Evolutionary conservation across 73 alveolate genomes (phyloP).

Genomic region (Durusdinium trenchii): DNA sequence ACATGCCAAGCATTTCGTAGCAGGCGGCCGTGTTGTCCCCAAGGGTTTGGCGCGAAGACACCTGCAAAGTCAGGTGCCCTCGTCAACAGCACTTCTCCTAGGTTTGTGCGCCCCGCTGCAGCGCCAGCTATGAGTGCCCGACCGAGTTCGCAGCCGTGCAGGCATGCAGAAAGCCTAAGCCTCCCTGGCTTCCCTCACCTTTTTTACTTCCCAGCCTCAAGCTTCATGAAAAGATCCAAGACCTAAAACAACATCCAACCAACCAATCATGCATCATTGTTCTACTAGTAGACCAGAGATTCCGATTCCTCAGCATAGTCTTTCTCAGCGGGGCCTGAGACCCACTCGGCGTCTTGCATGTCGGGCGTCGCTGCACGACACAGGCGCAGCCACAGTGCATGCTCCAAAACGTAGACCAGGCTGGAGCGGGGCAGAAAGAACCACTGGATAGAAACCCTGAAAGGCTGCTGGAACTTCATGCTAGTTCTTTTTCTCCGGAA

Average conservation of each 20-base stretch:
- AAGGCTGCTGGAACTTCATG: background rate
- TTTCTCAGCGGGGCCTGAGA: background rate
- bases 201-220: too few relatives aligned
- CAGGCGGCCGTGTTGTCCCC: too few relatives aligned
- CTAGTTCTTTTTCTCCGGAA: background rate
- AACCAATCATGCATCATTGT: too few relatives aligned
- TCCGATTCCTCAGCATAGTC: background rate
- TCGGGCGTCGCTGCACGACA: background rate
- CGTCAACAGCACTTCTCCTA: too few relatives aligned
- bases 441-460: background rate
- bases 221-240: too few relatives aligned
- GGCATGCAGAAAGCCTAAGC: background rate
- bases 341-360: background rate
- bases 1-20: too few relatives aligned
- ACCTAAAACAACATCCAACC: too few relatives aligned
- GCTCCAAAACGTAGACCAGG: conserved; percentile 87
- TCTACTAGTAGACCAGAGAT: too few relatives aligned
- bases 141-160: conserved; percentile 20
- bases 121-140: conserved; percentile 63
- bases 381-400: conserved; percentile 95
- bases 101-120: conserved; percentile 79
- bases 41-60: too few relatives aligned
- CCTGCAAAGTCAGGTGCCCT: too few relatives aligned
- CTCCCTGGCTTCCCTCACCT: too few relatives aligned
- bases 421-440: background rate